These are phyloP conservation scores for Misopates orontium DNA, from an alignment of 257 asterid genomes.

Conservation along the genomic window DNA sequence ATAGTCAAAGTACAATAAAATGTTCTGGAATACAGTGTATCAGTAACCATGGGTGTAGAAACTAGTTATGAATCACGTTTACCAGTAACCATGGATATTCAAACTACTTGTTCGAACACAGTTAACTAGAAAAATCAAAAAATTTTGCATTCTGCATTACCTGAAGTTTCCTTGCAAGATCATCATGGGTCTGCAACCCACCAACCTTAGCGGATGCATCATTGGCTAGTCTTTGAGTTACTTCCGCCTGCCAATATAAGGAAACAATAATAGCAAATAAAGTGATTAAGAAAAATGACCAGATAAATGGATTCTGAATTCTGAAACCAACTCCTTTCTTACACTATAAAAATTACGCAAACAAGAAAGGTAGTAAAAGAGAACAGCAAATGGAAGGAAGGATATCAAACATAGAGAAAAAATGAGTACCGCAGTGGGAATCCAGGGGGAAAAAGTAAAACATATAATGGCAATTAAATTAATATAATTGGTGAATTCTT, in stretches of 20 bases:
- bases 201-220: conserved; percentile 42
- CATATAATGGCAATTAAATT: background rate
- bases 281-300: conserved; percentile 9
- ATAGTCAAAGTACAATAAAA: background rate
- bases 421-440: background rate
- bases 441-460: conserved; percentile 2
- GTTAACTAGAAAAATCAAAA: background rate
- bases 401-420: background rate
- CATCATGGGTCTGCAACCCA: conserved; percentile 74
- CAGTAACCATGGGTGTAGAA: background rate
- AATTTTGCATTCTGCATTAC: conserved; percentile 32
- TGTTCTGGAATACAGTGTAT: background rate
- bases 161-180: conserved; percentile 82
- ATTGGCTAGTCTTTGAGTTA: conserved; percentile 71
- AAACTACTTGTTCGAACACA: background rate
- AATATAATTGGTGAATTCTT: background rate
- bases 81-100: background rate
- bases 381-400: background rate
- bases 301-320: background rate
- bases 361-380: background rate
- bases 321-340: conserved; percentile 8
- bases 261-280: background rate
- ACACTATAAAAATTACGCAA: background rate
- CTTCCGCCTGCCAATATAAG: conserved; percentile 63
- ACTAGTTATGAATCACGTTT: background rate